Base-by-base conservation (phyloP, 202 grass and related monocot species). In the Dendrocalamus latiflorus region DNA sequence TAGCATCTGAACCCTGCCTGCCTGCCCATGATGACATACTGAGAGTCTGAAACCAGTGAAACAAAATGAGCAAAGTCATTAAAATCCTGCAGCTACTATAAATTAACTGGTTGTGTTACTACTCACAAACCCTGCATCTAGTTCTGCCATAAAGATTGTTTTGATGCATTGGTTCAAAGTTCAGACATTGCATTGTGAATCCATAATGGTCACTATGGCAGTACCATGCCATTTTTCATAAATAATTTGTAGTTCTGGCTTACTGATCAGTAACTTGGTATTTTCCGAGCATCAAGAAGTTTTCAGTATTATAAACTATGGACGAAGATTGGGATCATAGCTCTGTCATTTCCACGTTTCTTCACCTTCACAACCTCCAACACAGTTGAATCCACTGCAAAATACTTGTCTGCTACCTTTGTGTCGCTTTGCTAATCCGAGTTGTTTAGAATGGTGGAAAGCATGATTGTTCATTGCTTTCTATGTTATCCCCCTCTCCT, bases 381-480 rank as follows among this genome's bases (percentile, higher is more conserved):
- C 4, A 26, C 34, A 34, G 71, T 59, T 22, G 48, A 83, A n/a
- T n/a, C n/a, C n/a, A n/a, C n/a, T 44, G 36, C 7, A 34, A 34
- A 54, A 65, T 67, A 39, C 77, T 69, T 86, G 76, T 74, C 39
- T 18, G 14, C 61, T 8, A 25, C 36, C 36, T 68, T 20, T 0
- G 0, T 75, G 69, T 80, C 64, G 4, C 70, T 53, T 76, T 54
- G 47, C 75, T 84, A 38, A 58, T 58, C 45, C 0, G 0, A 69
- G 5, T 71, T 77, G 11, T 39, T 81, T 72, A 73, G 42, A 63
- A 30, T 17, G 4, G 49, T 57, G 77, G 28, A 61, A 67, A 64
- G 28, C 59, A 83, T 74, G 82, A 72, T 79, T 60, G 61, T 63
- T 83, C 67, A 68, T 56, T 54, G 60, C 44, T 85, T 82, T 78